phyloP scores from a whole-genome alignment of 805 yeast species.

The Kluyveromyces siamensis region DNA sequence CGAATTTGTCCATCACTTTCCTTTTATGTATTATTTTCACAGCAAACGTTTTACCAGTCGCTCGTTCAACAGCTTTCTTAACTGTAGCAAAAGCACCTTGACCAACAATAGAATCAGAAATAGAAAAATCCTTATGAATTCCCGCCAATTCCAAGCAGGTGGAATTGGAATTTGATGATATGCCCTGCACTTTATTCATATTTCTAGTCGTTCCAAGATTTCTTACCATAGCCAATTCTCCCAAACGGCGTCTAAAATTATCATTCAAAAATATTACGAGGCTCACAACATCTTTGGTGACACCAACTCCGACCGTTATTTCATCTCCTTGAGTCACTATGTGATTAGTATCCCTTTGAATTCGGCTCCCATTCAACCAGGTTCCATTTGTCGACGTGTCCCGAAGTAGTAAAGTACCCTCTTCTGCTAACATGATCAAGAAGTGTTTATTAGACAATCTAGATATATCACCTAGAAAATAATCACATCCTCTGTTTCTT shows the following conservation, averaged over 20 bases:
- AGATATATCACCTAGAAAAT: conserved; percentile 50
- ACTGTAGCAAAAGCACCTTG: conserved; percentile 99
- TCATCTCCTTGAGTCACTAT: conserved; percentile 89
- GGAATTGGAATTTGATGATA: neutral
- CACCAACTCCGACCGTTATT: conserved; percentile 82
- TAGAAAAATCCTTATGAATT: conserved; percentile 60
- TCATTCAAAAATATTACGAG: conserved; percentile 39
- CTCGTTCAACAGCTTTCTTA: conserved; percentile 77
- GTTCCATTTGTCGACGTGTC: conserved; percentile 93
- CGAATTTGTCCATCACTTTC: conserved; percentile 67
- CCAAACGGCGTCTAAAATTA: conserved; percentile 22
- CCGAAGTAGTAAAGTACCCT: conserved; percentile 38
- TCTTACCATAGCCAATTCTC: conserved; percentile 3
- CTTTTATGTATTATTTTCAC: conserved; percentile 82
- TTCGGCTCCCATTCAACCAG: conserved; percentile 60
- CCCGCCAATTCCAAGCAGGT: conserved; percentile 29
- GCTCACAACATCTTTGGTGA: conserved; percentile 53
- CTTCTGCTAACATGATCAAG: conserved; percentile 56
- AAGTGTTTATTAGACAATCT: conserved; percentile 70
- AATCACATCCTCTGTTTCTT: conserved; percentile 54
- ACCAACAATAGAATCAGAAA: conserved; percentile 80
- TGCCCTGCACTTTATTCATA: neutral
- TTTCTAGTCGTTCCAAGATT: neutral
- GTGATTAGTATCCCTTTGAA: conserved; percentile 71
- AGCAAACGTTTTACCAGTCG: conserved; percentile 80